These are phyloP conservation scores for Sporothrix brasiliensis DNA, from an alignment of 2,329 filamentous ascomycete species.

Conservation along the genomic window DNA sequence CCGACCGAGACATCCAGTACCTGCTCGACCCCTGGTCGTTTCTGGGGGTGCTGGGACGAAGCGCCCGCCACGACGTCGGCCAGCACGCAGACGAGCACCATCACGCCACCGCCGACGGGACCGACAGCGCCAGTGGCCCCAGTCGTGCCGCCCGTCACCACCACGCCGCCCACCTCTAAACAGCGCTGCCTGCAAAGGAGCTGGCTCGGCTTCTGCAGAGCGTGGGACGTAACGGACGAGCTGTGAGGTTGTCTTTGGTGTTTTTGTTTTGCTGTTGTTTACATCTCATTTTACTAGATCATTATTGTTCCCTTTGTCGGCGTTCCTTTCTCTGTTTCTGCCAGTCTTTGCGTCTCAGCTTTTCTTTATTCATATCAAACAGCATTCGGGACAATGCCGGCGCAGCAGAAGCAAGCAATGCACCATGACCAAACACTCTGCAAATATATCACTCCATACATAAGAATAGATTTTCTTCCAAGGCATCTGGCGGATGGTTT, in stretches of 20 bases:
- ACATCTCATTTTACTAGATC: neutral
- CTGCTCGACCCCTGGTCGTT: slow-evolving; percentile 36
- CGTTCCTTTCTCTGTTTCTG: slow-evolving; percentile 9
- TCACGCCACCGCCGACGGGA: slow-evolving; percentile 30
- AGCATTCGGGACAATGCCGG: slow-evolving; percentile 18
- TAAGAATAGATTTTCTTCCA: slow-evolving; percentile 5
- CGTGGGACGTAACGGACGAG: slow-evolving; percentile 42
- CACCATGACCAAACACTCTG: neutral
- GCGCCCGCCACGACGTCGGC: slow-evolving; percentile 25
- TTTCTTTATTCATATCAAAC: slow-evolving; percentile 14
- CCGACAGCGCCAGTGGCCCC: slow-evolving; percentile 32
- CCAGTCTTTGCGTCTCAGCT: neutral
- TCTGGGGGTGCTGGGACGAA: slow-evolving; percentile 38
- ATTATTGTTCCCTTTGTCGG: slow-evolving; percentile 4
- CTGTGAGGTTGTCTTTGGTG: slow-evolving; percentile 31
- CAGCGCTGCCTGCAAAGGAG: slow-evolving; percentile 45
- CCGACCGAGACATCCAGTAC: slow-evolving; percentile 32
- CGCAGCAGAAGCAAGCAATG: slow-evolving; percentile 6
- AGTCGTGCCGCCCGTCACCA: slow-evolving; percentile 13
- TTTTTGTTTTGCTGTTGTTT: neutral
- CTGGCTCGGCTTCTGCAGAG: slow-evolving; percentile 50
- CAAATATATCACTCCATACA: neutral
- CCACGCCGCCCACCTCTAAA: slow-evolving; percentile 37
- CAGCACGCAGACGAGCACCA: slow-evolving; percentile 23
- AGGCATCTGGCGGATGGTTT: neutral